Base-by-base conservation (phyloP, 2,329 filamentous ascomycete species). In the Zymoseptoria pseudotritici region DNA sequence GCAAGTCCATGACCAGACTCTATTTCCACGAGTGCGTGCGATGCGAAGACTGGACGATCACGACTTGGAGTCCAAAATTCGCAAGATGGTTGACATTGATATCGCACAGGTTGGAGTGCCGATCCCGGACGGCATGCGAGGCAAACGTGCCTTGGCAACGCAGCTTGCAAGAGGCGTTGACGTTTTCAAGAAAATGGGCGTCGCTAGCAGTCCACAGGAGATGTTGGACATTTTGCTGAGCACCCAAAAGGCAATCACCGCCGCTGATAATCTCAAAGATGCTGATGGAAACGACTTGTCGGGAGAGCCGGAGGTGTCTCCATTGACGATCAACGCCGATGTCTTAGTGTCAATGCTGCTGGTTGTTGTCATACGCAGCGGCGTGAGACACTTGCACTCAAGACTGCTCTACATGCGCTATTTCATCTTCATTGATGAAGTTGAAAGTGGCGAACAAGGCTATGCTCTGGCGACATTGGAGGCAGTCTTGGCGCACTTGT, bases 401-500 rank as follows among this genome's bases (percentile, higher is more conserved):
- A 84, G 93, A 20, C 78, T 99, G 53, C 81, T 89, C n/a, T 99
- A 97, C 72, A 96, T 97, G 82, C 89, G 93, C 51, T 91, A 96
- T 70, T 99, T 97, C 71, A 94, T 97, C 66, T 99, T 96, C 74
- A 92, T 96, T 55, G 94, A 97, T 68, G 94, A 99, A 75, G 91
- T 99, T 8, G 94, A 99, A 66, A 95, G 86, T 62, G 94, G 94
- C 54, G 94, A 99, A 76, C 88, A 95, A 80, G 94, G 94, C 8
- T 99, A 99, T 74, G 92, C 93, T 0, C 76, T 99, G 55, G 97
- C 93, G 74, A 99, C 94, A 0, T 90, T 97, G 61, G 94, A 99
- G 74, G 94, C 91, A 6, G 94, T 99, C 0, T 76, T 99, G 36
- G 86, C 90, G 1, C 97, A 99, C 72, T 83, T 99, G 2, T 84